These are phyloP conservation scores for Nelumbo lutea DNA, from an alignment of 164 flowering plant species.

Conservation along the genomic window DNA sequence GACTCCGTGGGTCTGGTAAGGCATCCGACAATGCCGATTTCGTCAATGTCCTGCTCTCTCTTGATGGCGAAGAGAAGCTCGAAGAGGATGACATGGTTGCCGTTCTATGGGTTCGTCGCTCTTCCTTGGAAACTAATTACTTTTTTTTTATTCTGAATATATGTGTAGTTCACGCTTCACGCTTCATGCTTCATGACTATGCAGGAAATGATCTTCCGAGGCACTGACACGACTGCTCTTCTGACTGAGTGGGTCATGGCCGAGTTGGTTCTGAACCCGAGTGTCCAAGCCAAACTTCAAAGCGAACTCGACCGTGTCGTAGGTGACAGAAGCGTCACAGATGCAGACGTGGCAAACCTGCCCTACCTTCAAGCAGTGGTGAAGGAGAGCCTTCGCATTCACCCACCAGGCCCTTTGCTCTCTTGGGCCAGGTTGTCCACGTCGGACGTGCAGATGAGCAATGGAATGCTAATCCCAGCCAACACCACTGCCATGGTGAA, in stretches of 20 bases:
- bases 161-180: too few species aligned
- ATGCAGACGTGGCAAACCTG: constrained; percentile 29
- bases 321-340: constrained; percentile 13
- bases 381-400: constrained; percentile 49
- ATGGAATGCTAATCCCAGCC: constrained; percentile 45
- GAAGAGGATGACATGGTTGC: constrained; percentile 47
- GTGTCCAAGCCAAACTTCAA: constrained; percentile 33
- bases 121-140: too few species aligned
- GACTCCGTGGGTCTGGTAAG: not conserved
- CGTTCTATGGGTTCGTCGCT: not conserved
- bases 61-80: constrained; percentile 55
- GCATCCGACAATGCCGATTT: constrained; percentile 29
- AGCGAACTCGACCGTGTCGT: constrained; percentile 24
- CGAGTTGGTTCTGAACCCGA: constrained; percentile 40
- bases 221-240: constrained; percentile 58
- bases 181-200: not conserved
- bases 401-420: constrained; percentile 70
- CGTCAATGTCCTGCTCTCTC: constrained; percentile 51
- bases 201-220: constrained; percentile 71
- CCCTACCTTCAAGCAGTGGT: constrained; percentile 45
- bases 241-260: constrained; percentile 66
- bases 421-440: constrained; percentile 64
- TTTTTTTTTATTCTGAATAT: too few species aligned
- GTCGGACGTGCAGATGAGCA: constrained; percentile 42
- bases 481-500: constrained; percentile 56